phyloP scores from a whole-genome alignment of 2,329 filamentous ascomycete species.

The Iodosphaeria phyllophila region DNA sequence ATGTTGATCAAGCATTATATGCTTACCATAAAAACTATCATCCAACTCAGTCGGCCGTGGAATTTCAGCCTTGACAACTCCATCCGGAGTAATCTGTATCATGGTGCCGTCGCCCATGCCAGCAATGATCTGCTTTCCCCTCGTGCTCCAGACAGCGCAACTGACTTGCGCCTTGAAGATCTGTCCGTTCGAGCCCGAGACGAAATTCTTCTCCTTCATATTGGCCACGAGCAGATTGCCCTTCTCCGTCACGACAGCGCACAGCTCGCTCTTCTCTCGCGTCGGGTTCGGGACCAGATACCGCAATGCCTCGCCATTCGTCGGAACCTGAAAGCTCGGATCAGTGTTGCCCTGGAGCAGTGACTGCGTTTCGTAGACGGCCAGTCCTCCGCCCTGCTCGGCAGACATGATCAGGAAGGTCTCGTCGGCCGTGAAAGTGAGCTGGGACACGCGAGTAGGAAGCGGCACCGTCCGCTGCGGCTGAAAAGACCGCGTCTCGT shows the following conservation, averaged over 20 bases:
- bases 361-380: slow-evolving; percentile 59
- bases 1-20: too few relatives aligned
- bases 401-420: slow-evolving; percentile 67
- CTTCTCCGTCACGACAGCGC: slow-evolving; percentile 62
- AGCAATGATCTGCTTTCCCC: slow-evolving; percentile 81
- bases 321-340: slow-evolving; percentile 56
- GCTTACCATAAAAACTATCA: slow-evolving; percentile 46
- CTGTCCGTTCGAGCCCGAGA: slow-evolving; percentile 38
- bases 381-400: slow-evolving; percentile 62
- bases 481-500: slow-evolving; percentile 49
- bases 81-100: slow-evolving; percentile 69
- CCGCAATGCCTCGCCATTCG: slow-evolving; percentile 56
- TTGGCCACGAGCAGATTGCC: slow-evolving; percentile 77
- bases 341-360: slow-evolving; percentile 48
- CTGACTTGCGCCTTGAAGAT: slow-evolving; percentile 56
- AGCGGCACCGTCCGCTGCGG: slow-evolving; percentile 58
- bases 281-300: slow-evolving; percentile 67
- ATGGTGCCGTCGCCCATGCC: slow-evolving; percentile 67
- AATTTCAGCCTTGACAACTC: slow-evolving; percentile 57
- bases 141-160: slow-evolving; percentile 78
- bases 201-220: slow-evolving; percentile 44
- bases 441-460: slow-evolving; percentile 62
- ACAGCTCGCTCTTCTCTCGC: slow-evolving; percentile 49
- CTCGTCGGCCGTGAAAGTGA: slow-evolving; percentile 84
- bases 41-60: slow-evolving; percentile 54